phyloP scores from a whole-genome alignment of 352 stramenopile species.

The Globisporangium carolinianum region DNA sequence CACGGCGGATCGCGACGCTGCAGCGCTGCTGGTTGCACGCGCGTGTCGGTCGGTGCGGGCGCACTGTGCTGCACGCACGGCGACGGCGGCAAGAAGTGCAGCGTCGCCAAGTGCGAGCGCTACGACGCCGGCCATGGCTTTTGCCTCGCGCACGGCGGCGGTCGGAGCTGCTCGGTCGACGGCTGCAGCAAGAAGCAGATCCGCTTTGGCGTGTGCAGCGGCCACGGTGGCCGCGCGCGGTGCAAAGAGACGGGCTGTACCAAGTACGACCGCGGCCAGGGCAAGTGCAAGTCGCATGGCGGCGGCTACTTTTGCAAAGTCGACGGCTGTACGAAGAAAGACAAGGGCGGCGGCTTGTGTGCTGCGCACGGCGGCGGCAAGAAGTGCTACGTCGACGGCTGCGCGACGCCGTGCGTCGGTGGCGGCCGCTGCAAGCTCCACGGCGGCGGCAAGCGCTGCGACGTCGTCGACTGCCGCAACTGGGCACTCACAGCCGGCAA shows the following conservation, averaged over 20 bases:
- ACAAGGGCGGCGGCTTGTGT: constrained; percentile 78
- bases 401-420: constrained; percentile 58
- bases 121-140: constrained; percentile 60
- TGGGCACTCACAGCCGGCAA: constrained; percentile 64
- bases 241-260: constrained; percentile 71
- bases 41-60: constrained; percentile 38
- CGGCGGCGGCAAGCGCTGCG: constrained; percentile 52
- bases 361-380: constrained; percentile 74
- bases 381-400: constrained; percentile 71
- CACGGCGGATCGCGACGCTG: constrained; percentile 71
- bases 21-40: constrained; percentile 37
- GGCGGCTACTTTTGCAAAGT: constrained; percentile 77
- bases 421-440: constrained; percentile 66
- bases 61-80: constrained; percentile 61
- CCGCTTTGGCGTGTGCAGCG: constrained; percentile 68
- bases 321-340: constrained; percentile 72
- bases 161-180: constrained; percentile 44
- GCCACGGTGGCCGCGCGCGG: constrained; percentile 59
- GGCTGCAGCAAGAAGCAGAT: constrained; percentile 73
- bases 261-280: constrained; percentile 70
- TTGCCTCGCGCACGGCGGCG: constrained; percentile 68
- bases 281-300: constrained; percentile 78
- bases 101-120: constrained; percentile 63
- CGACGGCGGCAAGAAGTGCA: constrained; percentile 61
- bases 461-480: constrained; percentile 34